Base-by-base conservation (phyloP, 2,329 filamentous ascomycete genomes). In the Blastomyces percursus region DNA sequence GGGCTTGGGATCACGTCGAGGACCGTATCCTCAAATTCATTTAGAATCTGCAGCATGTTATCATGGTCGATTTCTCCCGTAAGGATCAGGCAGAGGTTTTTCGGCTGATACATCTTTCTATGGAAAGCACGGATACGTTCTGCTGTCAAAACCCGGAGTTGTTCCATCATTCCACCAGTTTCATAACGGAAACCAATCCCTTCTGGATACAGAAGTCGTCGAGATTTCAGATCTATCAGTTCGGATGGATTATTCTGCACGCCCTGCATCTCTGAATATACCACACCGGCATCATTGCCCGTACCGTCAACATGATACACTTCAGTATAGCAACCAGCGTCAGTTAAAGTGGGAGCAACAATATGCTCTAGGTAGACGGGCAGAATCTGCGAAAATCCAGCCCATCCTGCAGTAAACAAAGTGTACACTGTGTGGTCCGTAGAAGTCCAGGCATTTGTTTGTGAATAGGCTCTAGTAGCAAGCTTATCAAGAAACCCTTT, bases 191-290 rank as follows among this genome's bases (percentile, higher is more conserved):
- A 99, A 2, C 94, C 94, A 62, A 95, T 86, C 56, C 90, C 88
- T 73, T 94, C 86, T 0, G 92, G 92, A 69, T 97, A 99, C 44
- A 96, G 79, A 54, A 94, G 79, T 2, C 90, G 85, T 50, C 90
- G 87, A 60, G 90, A 87, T 66, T 85, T 84, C 63, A 96, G 80
- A 66, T 96, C 90, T 84, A 97, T 96, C 63, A 97, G 84, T 73
- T 96, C 91, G 8, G 82, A 80, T 67, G 89, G 86, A 60, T 85
- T 87, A 72, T 96, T 96, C 72, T 97, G 89, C 1, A 96, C 86
- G 30, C 87, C 94, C 76, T 99, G 94, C 94, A 99, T 99, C 76
- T 99, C 94, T 0, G 93, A 96, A 76, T 99, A 99, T 9, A 99
- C 94, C 1, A 96, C 92, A 66, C 91, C 94, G 51, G 94, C 94